These are phyloP conservation scores for Glycine tomentella DNA, from an alignment of 306 rosid genomes.

Conservation along the genomic window DNA sequence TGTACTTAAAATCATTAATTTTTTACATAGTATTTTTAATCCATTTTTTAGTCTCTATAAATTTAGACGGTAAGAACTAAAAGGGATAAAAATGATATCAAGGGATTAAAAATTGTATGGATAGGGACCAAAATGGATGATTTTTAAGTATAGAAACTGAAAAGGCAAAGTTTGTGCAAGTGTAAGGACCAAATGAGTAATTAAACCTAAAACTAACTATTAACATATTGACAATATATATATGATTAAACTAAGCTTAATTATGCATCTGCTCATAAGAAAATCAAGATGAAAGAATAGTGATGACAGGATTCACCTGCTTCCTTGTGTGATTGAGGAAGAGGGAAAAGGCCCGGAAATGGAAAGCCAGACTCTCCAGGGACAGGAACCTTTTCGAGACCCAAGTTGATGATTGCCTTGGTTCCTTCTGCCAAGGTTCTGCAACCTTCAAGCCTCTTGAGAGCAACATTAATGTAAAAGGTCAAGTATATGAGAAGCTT, in stretches of 20 bases:
- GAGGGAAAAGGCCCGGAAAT: slow-evolving; percentile 87
- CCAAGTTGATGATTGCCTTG: slow-evolving; percentile 91
- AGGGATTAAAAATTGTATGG: too few species aligned
- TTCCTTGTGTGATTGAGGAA: slow-evolving; percentile 79
- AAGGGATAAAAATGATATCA: too few species aligned
- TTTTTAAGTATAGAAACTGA: too few species aligned
- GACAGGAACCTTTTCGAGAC: slow-evolving; percentile 89
- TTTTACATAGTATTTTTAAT: too few species aligned
- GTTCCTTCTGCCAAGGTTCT: slow-evolving; percentile 98
- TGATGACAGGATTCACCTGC: slow-evolving; percentile 63
- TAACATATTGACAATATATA: background rate
- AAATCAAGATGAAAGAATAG: slow-evolving; percentile 1
- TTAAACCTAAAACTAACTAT: background rate
- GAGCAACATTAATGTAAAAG: slow-evolving; percentile 85
- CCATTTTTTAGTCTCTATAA: too few species aligned
- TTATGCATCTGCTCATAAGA: slow-evolving; percentile 1
- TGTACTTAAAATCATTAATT: too few species aligned
- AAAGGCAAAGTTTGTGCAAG: too few species aligned
- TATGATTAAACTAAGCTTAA: slow-evolving; percentile 21
- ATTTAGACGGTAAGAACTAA: too few species aligned
- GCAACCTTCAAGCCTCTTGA: slow-evolving; percentile 95
- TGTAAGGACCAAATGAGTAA: too few species aligned
- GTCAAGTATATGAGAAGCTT: slow-evolving; percentile 95
- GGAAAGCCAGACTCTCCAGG: slow-evolving; percentile 95
- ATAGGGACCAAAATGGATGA: too few species aligned